Percentiles rank a stretch among this genome's conserved stretches.
Evolutionary conservation across 129 eudicot species (phyloP).

Genomic region (Lonicera japonica): DNA sequence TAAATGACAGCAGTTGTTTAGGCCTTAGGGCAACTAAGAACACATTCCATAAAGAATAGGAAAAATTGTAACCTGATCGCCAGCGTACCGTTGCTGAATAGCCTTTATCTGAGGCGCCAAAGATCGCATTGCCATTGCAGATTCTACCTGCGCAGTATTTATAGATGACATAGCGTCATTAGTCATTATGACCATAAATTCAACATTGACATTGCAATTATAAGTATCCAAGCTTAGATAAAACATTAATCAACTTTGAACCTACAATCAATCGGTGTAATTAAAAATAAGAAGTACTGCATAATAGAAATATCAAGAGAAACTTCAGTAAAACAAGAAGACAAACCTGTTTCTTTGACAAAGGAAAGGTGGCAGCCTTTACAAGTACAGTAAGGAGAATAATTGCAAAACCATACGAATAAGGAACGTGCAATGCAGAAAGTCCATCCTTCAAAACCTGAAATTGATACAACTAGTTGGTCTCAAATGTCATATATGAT

Average conservation of each 20-base stretch:
- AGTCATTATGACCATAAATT: neutral
- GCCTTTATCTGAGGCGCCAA: conserved; percentile 96
- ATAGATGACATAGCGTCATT: neutral
- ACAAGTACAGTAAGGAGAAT: conserved; percentile 75
- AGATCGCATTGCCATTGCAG: conserved; percentile 96
- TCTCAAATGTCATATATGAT: conserved; percentile 11
- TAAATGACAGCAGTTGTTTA: neutral
- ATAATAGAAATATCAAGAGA: neutral
- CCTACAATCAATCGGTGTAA: neutral
- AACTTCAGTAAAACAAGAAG: neutral
- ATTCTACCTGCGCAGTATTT: conserved; percentile 66
- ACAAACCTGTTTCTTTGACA: conserved; percentile 77
- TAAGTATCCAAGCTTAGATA: neutral
- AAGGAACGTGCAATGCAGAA: conserved; percentile 73
- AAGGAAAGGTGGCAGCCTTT: conserved; percentile 85
- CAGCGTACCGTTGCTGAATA: conserved; percentile 92
- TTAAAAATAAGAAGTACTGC: neutral
- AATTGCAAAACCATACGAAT: conserved; percentile 83
- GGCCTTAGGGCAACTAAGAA: neutral
- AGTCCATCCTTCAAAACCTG: conserved; percentile 80
- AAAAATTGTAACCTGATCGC: conserved; percentile 76
- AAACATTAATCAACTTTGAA: neutral
- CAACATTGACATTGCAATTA: neutral
- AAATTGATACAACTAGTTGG: conserved; percentile 5
- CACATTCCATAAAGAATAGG: conserved; percentile 10